These are phyloP conservation scores for Hypoxylon fragiforme DNA, from an alignment of 495 filamentous ascomycete species.

Conservation along the genomic window DNA sequence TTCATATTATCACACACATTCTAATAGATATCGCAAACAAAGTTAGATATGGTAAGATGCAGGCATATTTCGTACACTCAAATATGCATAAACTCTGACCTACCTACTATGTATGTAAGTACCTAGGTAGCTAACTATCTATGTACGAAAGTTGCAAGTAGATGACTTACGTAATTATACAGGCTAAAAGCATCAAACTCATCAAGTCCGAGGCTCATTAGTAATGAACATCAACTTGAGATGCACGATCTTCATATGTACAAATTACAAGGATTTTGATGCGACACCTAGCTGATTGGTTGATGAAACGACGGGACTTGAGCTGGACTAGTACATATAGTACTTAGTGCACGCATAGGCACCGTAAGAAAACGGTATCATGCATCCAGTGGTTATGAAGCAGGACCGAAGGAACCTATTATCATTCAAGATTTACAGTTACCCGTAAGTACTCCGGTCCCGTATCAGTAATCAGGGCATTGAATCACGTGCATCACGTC, in stretches of 20 bases:
- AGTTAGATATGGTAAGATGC: constrained; percentile 14
- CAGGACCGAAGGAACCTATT: constrained; percentile 10
- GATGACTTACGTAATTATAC: constrained; percentile 32
- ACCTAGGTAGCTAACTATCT: too few relatives aligned
- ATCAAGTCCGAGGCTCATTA: constrained; percentile 14
- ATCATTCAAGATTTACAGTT: too few relatives aligned
- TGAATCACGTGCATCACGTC: neutral
- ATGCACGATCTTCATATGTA: constrained; percentile 21
- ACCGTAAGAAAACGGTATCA: constrained; percentile 10
- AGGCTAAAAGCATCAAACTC: constrained; percentile 17
- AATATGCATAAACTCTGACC: too few relatives aligned
- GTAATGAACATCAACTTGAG: constrained; percentile 16
- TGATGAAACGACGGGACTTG: constrained; percentile 25
- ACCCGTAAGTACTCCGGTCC: too few relatives aligned
- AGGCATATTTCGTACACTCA: too few relatives aligned
- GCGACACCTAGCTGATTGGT: constrained; percentile 23
- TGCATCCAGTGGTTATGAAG: constrained; percentile 7
- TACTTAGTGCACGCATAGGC: constrained; percentile 4
- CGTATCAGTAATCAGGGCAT: constrained; percentile 1
- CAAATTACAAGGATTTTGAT: too few relatives aligned
- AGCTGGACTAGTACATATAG: constrained; percentile 11
- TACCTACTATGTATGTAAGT: too few relatives aligned
- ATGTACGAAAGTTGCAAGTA: too few relatives aligned
- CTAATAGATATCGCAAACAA: constrained; percentile 19
- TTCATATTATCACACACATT: too few relatives aligned